A percentile compares a stretch with the other conserved stretches of the same genome.
Evolutionary conservation across 2,329 filamentous ascomycete species (phyloP).

Genomic region (Beauveria varroae): DNA sequence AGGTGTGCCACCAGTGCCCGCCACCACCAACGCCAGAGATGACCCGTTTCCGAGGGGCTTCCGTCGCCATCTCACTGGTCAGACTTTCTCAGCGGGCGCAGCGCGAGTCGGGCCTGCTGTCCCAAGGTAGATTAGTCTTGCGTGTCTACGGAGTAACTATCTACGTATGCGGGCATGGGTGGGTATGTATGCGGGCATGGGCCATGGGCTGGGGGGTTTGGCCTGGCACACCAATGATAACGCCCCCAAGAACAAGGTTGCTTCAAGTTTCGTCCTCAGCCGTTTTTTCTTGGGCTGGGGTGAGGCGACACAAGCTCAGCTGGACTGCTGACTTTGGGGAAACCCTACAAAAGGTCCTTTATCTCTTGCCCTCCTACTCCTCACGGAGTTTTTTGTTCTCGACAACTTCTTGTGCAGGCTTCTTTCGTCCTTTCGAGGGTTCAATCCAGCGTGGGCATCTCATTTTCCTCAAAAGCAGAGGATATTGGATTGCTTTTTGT

Average conservation of each 20-base stretch:
- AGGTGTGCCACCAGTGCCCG: background rate
- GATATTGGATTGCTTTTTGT: too few relatives aligned
- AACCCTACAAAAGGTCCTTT: slow-evolving; percentile 2
- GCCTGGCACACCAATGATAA: background rate
- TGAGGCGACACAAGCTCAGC: slow-evolving; percentile 2
- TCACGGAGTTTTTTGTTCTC: background rate
- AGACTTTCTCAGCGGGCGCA: background rate
- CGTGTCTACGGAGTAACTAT: background rate
- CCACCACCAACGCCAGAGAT: background rate
- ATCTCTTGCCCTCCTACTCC: background rate
- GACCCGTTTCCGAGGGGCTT: background rate
- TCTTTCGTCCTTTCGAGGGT: background rate
- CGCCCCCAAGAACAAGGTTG: background rate
- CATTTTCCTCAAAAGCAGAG: too few relatives aligned
- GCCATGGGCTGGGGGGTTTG: background rate
- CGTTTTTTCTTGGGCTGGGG: background rate
- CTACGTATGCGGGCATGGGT: background rate
- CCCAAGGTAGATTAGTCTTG: background rate
- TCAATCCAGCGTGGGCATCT: background rate
- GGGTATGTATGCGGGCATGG: too few relatives aligned
- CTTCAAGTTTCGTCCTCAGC: background rate
- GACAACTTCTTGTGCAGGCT: background rate
- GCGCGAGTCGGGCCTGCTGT: background rate
- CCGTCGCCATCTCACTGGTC: background rate
- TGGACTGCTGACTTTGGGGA: background rate